A percentile compares a stretch with the other conserved stretches of the same genome.
phyloP scores from a whole-genome alignment of 2,329 filamentous ascomycete species.

The Colletotrichum tamarilloi region DNA sequence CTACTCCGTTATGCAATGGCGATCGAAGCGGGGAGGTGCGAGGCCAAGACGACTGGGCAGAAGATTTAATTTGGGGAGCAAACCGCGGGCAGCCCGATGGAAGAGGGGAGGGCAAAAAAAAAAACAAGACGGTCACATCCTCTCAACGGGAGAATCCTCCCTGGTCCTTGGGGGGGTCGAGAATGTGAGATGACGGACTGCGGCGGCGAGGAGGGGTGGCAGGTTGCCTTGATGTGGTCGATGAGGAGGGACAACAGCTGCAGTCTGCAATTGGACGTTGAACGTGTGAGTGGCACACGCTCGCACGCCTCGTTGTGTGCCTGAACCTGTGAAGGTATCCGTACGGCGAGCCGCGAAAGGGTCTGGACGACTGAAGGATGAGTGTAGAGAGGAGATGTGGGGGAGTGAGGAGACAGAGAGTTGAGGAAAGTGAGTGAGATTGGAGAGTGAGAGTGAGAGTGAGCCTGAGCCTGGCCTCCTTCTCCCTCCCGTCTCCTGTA shows the following conservation, averaged over 20 bases:
- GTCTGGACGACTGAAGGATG: neutral
- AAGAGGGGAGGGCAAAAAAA: neutral
- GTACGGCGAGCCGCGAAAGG: neutral
- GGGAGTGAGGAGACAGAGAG: neutral
- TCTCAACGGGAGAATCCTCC: neutral
- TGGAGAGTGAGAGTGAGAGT: too few relatives aligned
- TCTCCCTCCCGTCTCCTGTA: neutral
- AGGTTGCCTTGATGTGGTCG: neutral
- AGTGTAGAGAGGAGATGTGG: neutral
- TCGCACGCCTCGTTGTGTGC: neutral
- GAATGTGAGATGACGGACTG: constrained; percentile 17
- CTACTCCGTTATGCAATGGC: constrained; percentile 6
- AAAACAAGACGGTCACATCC: neutral
- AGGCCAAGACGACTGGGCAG: neutral
- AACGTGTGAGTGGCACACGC: neutral
- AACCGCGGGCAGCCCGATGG: neutral
- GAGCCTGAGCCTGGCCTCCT: too few relatives aligned
- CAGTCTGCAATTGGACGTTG: constrained; percentile 10
- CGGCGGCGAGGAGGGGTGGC: neutral
- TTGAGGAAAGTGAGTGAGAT: neutral
- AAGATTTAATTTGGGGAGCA: constrained; percentile 1
- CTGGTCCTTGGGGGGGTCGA: neutral
- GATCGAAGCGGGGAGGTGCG: constrained; percentile 1
- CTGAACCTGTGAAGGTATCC: neutral
- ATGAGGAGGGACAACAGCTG: neutral